Conservation (phyloP, 768 basidiomycete species). For the Termitomyces sp. region DNA sequence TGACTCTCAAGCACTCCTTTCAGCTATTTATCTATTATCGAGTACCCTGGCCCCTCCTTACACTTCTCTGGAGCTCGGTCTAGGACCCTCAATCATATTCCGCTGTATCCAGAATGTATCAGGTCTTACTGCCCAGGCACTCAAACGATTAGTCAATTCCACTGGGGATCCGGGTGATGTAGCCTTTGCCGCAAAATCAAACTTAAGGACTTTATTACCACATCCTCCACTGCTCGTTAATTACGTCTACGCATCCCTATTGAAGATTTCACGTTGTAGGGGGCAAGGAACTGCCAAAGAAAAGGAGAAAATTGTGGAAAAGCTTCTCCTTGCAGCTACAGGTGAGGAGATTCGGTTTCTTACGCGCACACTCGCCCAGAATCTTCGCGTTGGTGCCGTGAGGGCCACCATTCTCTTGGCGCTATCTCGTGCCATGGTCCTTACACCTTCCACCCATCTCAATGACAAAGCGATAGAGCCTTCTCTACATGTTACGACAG, state of each 20-base stretch:
- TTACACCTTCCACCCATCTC: slow-evolving; percentile 39
- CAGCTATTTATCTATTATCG: slow-evolving; percentile 78
- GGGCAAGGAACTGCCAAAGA: slow-evolving; percentile 72
- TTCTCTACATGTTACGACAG: slow-evolving; percentile 21
- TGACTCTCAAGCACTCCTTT: slow-evolving; percentile 64
- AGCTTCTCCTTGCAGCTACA: slow-evolving; percentile 73
- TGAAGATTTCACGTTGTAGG: slow-evolving; percentile 62
- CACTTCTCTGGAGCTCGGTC: slow-evolving; percentile 61
- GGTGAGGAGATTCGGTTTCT: slow-evolving; percentile 89
- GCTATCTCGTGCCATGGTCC: slow-evolving; percentile 71
- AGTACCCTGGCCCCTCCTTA: slow-evolving; percentile 79
- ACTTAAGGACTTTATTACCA: slow-evolving; percentile 65
- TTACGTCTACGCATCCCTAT: slow-evolving; percentile 61
- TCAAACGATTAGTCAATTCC: slow-evolving; percentile 62
- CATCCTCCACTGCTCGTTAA: slow-evolving; percentile 63
- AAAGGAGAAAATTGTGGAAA: slow-evolving; percentile 77
- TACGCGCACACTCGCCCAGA: slow-evolving; percentile 66
- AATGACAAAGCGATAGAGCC: slow-evolving; percentile 10
- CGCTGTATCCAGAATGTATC: slow-evolving; percentile 71
- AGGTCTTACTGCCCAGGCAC: slow-evolving; percentile 51
- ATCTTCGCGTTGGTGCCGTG: slow-evolving; percentile 86
- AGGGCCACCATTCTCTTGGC: slow-evolving; percentile 77
- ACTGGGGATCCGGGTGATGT: slow-evolving; percentile 87
- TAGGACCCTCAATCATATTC: slow-evolving; percentile 64
- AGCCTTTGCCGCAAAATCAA: slow-evolving; percentile 78